A percentile compares a stretch with the other conserved stretches of the same genome.
phyloP scores from a whole-genome alignment of 139 green algal genomes.

The Coelastrella sp. region DNA sequence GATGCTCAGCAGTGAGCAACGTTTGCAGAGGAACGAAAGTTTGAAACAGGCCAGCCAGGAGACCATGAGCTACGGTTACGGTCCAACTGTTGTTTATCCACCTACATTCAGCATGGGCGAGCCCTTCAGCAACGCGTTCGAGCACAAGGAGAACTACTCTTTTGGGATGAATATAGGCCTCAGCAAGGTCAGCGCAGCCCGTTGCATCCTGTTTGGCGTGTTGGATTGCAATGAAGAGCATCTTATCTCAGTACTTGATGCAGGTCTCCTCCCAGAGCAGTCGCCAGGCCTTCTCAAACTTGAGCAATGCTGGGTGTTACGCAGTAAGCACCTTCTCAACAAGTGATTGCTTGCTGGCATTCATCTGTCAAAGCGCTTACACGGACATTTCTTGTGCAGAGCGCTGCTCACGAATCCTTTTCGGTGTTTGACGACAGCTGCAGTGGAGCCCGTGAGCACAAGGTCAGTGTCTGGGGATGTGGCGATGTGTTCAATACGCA shows the following conservation, averaged over 20 bases:
- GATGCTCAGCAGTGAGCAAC: background rate
- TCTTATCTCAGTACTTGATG: background rate
- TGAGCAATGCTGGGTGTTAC: slow-evolving; percentile 44
- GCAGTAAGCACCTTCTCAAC: background rate
- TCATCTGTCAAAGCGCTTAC: background rate
- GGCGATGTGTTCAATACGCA: background rate
- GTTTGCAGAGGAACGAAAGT: background rate
- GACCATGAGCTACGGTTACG: slow-evolving; percentile 46
- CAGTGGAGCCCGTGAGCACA: background rate
- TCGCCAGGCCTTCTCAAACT: slow-evolving; percentile 18
- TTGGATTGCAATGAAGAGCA: background rate
- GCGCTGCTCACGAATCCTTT: background rate
- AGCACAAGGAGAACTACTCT: slow-evolving; percentile 29
- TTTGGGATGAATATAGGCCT: slow-evolving; percentile 14
- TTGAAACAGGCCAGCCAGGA: background rate
- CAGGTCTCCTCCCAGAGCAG: slow-evolving; percentile 18
- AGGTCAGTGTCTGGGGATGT: slow-evolving; percentile 3
- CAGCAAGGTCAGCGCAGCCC: slow-evolving; percentile 11
- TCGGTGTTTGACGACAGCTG: slow-evolving; percentile 24
- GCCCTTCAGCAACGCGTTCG: slow-evolving; percentile 21
- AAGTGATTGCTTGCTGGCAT: background rate
- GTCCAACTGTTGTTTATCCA: slow-evolving; percentile 29
- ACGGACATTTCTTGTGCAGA: background rate
- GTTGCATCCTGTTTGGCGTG: background rate
- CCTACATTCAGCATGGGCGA: slow-evolving; percentile 15